Evolutionary conservation across 768 basidiomycete species (phyloP).

Genomic region (Hebeloma cylindrosporum): DNA sequence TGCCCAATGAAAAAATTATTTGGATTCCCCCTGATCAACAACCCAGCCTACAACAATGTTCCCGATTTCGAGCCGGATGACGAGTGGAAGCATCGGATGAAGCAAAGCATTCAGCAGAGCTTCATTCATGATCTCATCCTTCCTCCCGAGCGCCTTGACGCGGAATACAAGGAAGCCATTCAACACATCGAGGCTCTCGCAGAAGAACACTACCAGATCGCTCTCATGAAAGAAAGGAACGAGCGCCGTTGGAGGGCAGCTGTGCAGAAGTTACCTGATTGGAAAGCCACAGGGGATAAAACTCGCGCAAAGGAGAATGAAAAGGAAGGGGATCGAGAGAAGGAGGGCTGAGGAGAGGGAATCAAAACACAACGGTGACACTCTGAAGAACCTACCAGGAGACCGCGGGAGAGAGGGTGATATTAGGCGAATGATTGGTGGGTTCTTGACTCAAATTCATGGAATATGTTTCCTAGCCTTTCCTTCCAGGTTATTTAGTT

Average conservation of each 20-base stretch:
- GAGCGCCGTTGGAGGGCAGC: slow-evolving; percentile 51
- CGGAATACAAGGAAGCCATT: slow-evolving; percentile 43
- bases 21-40: slow-evolving; percentile 24
- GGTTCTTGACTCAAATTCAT: slow-evolving; percentile 11
- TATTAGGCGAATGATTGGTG: slow-evolving; percentile 73
- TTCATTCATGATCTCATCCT: slow-evolving; percentile 43
- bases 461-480: no score
- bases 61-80: slow-evolving; percentile 52
- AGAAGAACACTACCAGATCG: slow-evolving; percentile 43
- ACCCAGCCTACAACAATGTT: slow-evolving; percentile 22
- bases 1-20: slow-evolving; percentile 37
- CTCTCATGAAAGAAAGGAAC: slow-evolving; percentile 48
- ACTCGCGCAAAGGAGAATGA: slow-evolving; percentile 35
- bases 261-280: slow-evolving; percentile 26
- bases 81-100: slow-evolving; percentile 50
- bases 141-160: slow-evolving; percentile 28
- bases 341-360: slow-evolving; percentile 28
- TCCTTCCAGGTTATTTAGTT: slow-evolving; percentile 70
- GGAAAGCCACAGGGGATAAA: slow-evolving; percentile 34
- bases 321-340: no score
- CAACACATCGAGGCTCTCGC: slow-evolving; percentile 44
- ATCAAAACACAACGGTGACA: no score
- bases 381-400: no score
- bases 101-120: slow-evolving; percentile 48
- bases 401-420: slow-evolving; percentile 51